Conservation (phyloP, 2,329 filamentous ascomycete genomes). For the Sclerotinia borealis region DNA sequence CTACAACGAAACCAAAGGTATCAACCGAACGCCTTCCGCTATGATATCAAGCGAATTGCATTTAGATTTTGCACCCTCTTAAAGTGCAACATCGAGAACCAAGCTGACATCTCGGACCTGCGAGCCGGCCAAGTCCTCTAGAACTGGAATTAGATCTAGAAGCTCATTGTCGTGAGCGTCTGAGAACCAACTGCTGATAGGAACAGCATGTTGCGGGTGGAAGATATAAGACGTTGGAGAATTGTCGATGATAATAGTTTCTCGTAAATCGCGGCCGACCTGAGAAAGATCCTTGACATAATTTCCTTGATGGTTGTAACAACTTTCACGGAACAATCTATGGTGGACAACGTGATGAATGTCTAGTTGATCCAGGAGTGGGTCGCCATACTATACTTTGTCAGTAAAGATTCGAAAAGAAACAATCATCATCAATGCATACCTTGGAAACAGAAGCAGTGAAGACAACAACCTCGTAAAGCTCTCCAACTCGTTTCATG, state of each 20-base stretch:
- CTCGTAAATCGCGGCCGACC: conserved; percentile 88
- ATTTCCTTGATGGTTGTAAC: conserved; percentile 98
- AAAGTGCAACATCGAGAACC: conserved; percentile 85
- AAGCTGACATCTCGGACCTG: conserved; percentile 95
- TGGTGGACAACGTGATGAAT: conserved; percentile 97
- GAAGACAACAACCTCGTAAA: conserved; percentile 98
- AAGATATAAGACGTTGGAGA: conserved; percentile 99
- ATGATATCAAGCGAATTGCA: conserved; percentile 33
- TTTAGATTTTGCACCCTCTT: conserved; percentile 35
- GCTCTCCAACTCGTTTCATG: conserved; percentile 95
- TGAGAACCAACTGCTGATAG: conserved; percentile 99
- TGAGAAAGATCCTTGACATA: conserved; percentile 99
- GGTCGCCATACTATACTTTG: conserved; percentile 75
- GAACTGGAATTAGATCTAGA: conserved; percentile 92
- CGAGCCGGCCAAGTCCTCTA: conserved; percentile 86
- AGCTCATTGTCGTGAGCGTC: conserved; percentile 99
- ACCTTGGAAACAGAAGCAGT: conserved; percentile 98
- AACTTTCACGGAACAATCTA: conserved; percentile 93
- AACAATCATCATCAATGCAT: conserved; percentile 27
- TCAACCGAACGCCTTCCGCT: conserved; percentile 36
- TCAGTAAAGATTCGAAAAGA: conserved; percentile 12
- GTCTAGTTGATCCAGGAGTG: conserved; percentile 89
- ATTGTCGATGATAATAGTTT: conserved; percentile 99
- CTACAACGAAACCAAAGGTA: conserved; percentile 35
- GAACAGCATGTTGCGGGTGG: conserved; percentile 96